Conservation (phyloP, 768 basidiomycete species). For the Tylopilus plumbeoviolaceoides region DNA sequence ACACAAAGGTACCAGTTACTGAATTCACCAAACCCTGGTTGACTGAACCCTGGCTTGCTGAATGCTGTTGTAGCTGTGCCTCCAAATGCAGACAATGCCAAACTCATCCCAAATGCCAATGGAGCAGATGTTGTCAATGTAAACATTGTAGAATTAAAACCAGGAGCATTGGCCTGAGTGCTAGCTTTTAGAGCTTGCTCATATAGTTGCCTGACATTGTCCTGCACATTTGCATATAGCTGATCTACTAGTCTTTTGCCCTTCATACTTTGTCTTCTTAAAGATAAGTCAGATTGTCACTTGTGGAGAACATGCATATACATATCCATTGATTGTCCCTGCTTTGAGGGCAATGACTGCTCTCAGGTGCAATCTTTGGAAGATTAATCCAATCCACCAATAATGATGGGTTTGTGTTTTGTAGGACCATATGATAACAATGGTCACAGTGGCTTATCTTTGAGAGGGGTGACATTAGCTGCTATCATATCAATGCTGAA, state of each 20-base stretch:
- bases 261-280: conserved; percentile 54
- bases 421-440: conserved; percentile 74
- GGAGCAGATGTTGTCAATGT: no score
- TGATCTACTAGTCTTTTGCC: conserved; percentile 53
- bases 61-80: no score
- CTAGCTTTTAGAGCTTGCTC: conserved; percentile 50
- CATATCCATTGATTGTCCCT: conserved; percentile 66
- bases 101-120: no score
- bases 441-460: conserved; percentile 76
- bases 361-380: conserved; percentile 69
- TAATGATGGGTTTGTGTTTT: conserved; percentile 65
- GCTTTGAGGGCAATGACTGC: conserved; percentile 52
- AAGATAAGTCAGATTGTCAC: conserved; percentile 1
- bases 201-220: conserved; percentile 46
- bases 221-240: conserved; percentile 42
- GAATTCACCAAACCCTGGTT: no score
- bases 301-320: conserved; percentile 33
- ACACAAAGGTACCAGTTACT: no score
- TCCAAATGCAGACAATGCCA: no score
- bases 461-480: conserved; percentile 52
- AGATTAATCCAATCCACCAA: conserved; percentile 66
- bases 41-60: no score
- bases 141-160: conserved; percentile 9
- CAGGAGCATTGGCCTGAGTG: conserved; percentile 9
- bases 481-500: conserved; percentile 57